phyloP scores from a whole-genome alignment of 129 eudicot genomes.

The Dittrichia graveolens region DNA sequence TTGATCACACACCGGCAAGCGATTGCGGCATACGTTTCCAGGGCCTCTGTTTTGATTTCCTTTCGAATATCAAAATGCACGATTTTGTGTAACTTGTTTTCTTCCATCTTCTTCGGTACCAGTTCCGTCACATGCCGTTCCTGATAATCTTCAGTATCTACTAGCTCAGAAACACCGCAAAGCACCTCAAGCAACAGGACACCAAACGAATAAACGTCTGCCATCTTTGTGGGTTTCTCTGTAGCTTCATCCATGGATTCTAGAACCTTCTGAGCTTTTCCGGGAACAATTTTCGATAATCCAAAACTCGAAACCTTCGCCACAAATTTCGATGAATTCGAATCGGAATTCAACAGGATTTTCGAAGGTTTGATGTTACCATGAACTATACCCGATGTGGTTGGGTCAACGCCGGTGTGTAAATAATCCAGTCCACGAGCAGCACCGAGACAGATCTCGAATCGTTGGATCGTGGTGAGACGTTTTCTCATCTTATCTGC shows the following conservation, averaged over 20 bases:
- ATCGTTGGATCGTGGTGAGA: slow-evolving; percentile 36
- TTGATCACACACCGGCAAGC: slow-evolving; percentile 30
- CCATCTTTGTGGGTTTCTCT: slow-evolving; percentile 18
- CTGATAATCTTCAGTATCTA: slow-evolving; percentile 40
- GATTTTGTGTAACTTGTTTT: slow-evolving; percentile 23
- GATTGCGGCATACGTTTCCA: slow-evolving; percentile 34
- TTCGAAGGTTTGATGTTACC: slow-evolving; percentile 30
- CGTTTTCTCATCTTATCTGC: slow-evolving; percentile 37
- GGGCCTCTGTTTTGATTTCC: slow-evolving; percentile 30
- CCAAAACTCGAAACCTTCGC: slow-evolving; percentile 41
- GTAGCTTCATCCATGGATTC: slow-evolving; percentile 20
- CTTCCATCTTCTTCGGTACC: slow-evolving; percentile 39
- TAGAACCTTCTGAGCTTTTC: slow-evolving; percentile 24
- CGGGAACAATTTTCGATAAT: slow-evolving; percentile 35
- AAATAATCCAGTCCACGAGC: slow-evolving; percentile 39
- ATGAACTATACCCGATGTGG: slow-evolving; percentile 26
- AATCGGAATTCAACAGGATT: slow-evolving; percentile 33
- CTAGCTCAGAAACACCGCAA: slow-evolving; percentile 36
- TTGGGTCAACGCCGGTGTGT: slow-evolving; percentile 27
- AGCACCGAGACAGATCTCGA: slow-evolving; percentile 42
- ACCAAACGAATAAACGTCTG: slow-evolving; percentile 36
- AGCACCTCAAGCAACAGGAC: slow-evolving; percentile 36
- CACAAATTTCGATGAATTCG: slow-evolving; percentile 22
- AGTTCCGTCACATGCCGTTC: slow-evolving; percentile 41
- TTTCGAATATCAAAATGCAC: slow-evolving; percentile 30